Conservation (phyloP, 495 filamentous ascomycete species). For the Aspergillus baeticus region DNA sequence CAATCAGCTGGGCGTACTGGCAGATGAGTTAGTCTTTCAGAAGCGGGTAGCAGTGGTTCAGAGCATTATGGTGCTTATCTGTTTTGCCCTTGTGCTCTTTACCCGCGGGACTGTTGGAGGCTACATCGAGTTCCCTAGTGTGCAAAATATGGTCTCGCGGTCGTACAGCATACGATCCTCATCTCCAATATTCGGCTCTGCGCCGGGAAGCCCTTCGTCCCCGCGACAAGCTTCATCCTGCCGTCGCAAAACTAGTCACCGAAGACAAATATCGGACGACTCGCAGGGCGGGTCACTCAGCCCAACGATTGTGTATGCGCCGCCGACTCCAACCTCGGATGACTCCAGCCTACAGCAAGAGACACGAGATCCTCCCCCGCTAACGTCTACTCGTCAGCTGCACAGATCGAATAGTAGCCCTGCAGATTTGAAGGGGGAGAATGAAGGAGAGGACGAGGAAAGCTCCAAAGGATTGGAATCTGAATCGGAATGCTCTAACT, state of each 20-base stretch:
- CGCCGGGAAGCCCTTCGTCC: slow-evolving; percentile 45
- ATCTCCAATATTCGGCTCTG: slow-evolving; percentile 41
- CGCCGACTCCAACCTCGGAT: slow-evolving; percentile 48
- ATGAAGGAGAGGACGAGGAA: slow-evolving; percentile 13
- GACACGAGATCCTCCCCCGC: slow-evolving; percentile 12
- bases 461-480: slow-evolving; percentile 9
- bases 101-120: slow-evolving; percentile 45
- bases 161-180: slow-evolving; percentile 46
- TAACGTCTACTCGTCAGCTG: slow-evolving; percentile 22
- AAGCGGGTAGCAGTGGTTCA: slow-evolving; percentile 92
- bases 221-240: slow-evolving; percentile 43
- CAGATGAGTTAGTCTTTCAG: slow-evolving; percentile 94
- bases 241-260: slow-evolving; percentile 30
- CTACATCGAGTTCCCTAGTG: slow-evolving; percentile 54
- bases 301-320: slow-evolving; percentile 42
- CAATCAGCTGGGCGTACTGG: slow-evolving; percentile 76
- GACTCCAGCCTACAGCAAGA: slow-evolving; percentile 18
- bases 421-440: slow-evolving; percentile 30
- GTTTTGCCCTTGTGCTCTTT: slow-evolving; percentile 86
- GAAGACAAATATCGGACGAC: slow-evolving; percentile 42
- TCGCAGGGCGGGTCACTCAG: slow-evolving; percentile 36
- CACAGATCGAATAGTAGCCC: slow-evolving; percentile 41
- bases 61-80: slow-evolving; percentile 80
- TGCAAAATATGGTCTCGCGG: slow-evolving; percentile 56
- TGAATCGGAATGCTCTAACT: slow-evolving; percentile 2